These are phyloP conservation scores for Toxoplasma gondii DNA, from an alignment of 169 alveolate genomes.

Conservation along the genomic window DNA sequence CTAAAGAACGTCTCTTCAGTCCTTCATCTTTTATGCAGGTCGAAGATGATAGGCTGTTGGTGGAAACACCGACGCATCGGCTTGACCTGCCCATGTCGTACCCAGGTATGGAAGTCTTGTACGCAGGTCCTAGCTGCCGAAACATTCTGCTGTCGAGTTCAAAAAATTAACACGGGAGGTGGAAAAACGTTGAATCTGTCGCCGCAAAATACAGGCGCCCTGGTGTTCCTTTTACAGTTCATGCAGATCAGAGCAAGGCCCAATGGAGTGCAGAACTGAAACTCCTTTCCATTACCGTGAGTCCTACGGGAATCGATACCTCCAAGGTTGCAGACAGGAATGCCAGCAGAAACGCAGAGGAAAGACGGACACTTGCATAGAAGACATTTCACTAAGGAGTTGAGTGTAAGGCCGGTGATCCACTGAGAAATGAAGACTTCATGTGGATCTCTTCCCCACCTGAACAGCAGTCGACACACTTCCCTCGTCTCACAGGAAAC, in stretches of 20 bases:
- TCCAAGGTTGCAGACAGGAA: not conserved
- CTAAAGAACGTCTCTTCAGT: not conserved
- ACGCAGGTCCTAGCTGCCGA: no score
- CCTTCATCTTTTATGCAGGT: not conserved
- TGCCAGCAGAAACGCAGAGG: not conserved
- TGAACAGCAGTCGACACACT: not conserved
- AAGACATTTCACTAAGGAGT: no score
- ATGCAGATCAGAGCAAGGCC: conserved; percentile 18
- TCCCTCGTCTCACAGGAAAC: no score
- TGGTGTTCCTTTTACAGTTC: not conserved
- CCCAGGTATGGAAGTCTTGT: not conserved
- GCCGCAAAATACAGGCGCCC: no score
- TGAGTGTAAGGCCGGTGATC: not conserved
- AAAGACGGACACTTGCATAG: not conserved
- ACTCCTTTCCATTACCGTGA: conserved; percentile 6
- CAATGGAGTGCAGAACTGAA: not conserved
- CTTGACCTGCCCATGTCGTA: conserved; percentile 1
- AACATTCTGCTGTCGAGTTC: no score
- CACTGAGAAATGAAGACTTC: not conserved
- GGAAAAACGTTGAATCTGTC: no score
- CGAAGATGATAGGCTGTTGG: not conserved
- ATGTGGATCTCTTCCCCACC: not conserved
- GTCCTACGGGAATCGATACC: not conserved
- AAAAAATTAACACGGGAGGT: no score
- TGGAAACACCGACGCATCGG: not conserved